phyloP scores from a whole-genome alignment of 805 yeast genomes.

The Saccharomycopsis microspora region DNA sequence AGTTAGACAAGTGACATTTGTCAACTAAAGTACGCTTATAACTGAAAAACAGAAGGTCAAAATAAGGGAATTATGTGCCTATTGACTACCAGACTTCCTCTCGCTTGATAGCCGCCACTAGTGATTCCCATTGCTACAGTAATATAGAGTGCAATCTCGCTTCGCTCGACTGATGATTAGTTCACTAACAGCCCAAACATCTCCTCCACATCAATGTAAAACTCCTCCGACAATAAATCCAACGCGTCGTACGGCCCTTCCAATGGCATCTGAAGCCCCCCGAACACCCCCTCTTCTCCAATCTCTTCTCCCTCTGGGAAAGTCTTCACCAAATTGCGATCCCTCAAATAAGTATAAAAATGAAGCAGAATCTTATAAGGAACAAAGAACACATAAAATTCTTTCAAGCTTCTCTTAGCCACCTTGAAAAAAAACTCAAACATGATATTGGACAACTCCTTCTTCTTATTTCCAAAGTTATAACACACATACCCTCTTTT shows the following conservation, averaged over 20 bases:
- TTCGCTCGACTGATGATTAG: constrained; percentile 1
- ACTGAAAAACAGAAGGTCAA: no score
- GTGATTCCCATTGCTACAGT: no score
- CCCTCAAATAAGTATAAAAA: constrained; percentile 15
- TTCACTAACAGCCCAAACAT: constrained; percentile 1
- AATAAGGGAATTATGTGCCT: no score
- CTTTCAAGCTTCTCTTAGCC: constrained; percentile 4
- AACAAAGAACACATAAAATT: constrained; percentile 15
- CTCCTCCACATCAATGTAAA: constrained; percentile 13
- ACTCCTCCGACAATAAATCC: constrained; percentile 9
- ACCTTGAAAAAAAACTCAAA: constrained; percentile 14
- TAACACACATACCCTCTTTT: constrained; percentile 9
- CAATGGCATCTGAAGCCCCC: background rate
- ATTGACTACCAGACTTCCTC: no score
- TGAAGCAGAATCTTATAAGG: constrained; percentile 12
- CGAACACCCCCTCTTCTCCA: background rate
- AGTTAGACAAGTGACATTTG: no score
- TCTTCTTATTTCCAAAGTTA: constrained; percentile 12
- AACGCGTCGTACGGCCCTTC: constrained; percentile 6
- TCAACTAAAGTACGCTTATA: no score
- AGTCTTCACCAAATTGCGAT: constrained; percentile 10
- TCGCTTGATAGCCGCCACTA: no score
- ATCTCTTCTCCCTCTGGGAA: background rate
- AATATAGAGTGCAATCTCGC: no score
- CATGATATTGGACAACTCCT: constrained; percentile 11